Conservation (phyloP, 805 yeast genomes). For the Hagleromyces aurorensis region DNA sequence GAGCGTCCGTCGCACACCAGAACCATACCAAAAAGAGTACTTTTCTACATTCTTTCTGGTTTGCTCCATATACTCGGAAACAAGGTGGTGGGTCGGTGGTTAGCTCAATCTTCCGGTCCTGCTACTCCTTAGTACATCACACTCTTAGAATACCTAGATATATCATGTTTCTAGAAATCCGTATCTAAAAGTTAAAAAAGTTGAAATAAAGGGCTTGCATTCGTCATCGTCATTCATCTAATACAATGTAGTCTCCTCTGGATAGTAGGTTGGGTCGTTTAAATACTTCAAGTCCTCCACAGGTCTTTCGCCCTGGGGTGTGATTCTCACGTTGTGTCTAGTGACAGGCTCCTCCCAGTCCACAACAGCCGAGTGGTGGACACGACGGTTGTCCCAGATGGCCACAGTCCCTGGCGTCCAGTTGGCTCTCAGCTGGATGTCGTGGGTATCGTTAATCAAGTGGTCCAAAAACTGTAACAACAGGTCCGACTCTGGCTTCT, state of each 20-base stretch:
- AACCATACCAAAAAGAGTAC: too few species aligned
- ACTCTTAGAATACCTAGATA: too few species aligned
- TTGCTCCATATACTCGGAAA: too few species aligned
- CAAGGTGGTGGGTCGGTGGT: too few species aligned
- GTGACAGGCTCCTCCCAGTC: slow-evolving; percentile 61
- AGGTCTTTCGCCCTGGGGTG: slow-evolving; percentile 70
- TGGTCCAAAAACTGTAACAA: slow-evolving; percentile 48
- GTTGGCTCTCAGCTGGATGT: slow-evolving; percentile 57
- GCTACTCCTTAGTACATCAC: too few species aligned
- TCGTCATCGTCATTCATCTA: not conserved
- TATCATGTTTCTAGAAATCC: too few species aligned
- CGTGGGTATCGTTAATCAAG: slow-evolving; percentile 44
- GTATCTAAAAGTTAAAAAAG: too few species aligned
- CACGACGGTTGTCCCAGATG: slow-evolving; percentile 70
- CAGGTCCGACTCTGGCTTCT: slow-evolving; percentile 58
- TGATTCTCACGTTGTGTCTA: slow-evolving; percentile 65
- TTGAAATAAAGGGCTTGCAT: too few species aligned
- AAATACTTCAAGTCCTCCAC: slow-evolving; percentile 38
- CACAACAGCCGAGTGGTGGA: slow-evolving; percentile 55
- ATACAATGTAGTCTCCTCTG: slow-evolving; percentile 2
- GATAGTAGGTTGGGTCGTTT: slow-evolving; percentile 8
- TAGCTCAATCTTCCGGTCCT: too few species aligned
- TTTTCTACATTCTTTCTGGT: too few species aligned
- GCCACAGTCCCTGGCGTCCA: slow-evolving; percentile 67
- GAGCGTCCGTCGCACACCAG: too few species aligned